phyloP scores from a whole-genome alignment of 2,329 filamentous ascomycete genomes.

The Talaromyces atroroseus region DNA sequence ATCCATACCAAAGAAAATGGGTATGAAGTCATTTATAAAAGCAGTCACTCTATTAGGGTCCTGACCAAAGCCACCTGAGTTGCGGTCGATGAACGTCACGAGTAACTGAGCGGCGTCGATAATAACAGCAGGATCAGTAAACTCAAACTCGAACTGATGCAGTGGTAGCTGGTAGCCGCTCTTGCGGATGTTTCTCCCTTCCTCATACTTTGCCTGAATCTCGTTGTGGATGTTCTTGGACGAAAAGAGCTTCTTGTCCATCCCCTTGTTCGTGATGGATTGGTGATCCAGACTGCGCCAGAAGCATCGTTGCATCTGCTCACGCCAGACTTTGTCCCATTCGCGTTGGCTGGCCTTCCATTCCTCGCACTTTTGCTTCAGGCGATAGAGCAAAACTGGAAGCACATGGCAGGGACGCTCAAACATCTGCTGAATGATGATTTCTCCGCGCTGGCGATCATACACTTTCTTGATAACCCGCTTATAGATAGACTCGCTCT shows the following conservation, averaged over 20 bases:
- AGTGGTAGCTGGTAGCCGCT: conserved; percentile 56
- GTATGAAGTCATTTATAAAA: conserved; percentile 72
- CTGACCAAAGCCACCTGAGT: conserved; percentile 45
- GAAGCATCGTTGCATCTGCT: conserved; percentile 90
- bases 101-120: conserved; percentile 46
- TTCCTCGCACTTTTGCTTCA: conserved; percentile 95
- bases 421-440: conserved; percentile 85
- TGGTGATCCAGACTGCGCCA: conserved; percentile 96
- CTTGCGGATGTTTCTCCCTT: conserved; percentile 69
- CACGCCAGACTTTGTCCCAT: conserved; percentile 98
- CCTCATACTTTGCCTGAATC: conserved; percentile 88
- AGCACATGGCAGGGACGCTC: conserved; percentile 77
- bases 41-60: conserved; percentile 70
- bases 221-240: conserved; percentile 85
- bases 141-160: conserved; percentile 70
- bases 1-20: conserved; percentile 69
- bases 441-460: conserved; percentile 71
- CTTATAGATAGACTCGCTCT: conserved; percentile 95
- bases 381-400: conserved; percentile 76
- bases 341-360: conserved; percentile 96
- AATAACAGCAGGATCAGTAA: conserved; percentile 65
- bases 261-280: conserved; percentile 80
- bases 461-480: conserved; percentile 98
- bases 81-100: conserved; percentile 43
- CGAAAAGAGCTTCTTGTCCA: conserved; percentile 86